Conservation (phyloP, 257 asterid genomes). For the Capsicum baccatum region DNA sequence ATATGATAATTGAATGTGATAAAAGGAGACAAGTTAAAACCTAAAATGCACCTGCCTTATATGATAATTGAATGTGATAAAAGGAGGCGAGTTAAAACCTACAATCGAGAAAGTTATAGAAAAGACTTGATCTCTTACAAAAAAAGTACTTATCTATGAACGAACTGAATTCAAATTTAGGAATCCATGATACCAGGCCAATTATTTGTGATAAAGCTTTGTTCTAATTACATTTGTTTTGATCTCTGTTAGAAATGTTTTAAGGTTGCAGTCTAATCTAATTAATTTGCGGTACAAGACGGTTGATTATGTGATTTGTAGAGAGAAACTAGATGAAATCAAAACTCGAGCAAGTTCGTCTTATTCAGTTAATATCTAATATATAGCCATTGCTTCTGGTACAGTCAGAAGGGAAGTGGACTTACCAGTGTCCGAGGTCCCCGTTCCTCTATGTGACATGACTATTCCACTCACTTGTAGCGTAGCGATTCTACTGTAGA, state of each 20-base stretch:
- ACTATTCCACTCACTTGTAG: background rate
- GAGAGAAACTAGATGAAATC: slow-evolving; percentile 13
- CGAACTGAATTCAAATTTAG: background rate
- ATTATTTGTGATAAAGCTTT: background rate
- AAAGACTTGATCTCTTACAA: background rate
- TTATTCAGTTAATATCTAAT: slow-evolving; percentile 6
- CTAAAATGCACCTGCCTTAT: slow-evolving; percentile 14
- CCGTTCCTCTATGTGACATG: slow-evolving; percentile 17
- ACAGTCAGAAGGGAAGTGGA: slow-evolving; percentile 13
- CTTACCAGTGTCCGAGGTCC: background rate
- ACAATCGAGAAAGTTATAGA: background rate
- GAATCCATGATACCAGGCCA: background rate
- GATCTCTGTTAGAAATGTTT: background rate
- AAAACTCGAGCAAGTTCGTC: background rate
- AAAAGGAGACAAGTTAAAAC: background rate
- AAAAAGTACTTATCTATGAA: background rate
- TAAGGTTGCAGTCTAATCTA: background rate
- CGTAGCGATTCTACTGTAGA: background rate
- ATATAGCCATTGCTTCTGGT: slow-evolving; percentile 14
- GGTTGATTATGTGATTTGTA: background rate
- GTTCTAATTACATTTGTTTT: slow-evolving; percentile 15
- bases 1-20: slow-evolving; percentile 2
- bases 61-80: background rate
- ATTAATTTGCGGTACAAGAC: background rate
- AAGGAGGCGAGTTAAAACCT: background rate